Base-by-base conservation (phyloP, 2,329 filamentous ascomycete genomes). In the Fusarium sp. region DNA sequence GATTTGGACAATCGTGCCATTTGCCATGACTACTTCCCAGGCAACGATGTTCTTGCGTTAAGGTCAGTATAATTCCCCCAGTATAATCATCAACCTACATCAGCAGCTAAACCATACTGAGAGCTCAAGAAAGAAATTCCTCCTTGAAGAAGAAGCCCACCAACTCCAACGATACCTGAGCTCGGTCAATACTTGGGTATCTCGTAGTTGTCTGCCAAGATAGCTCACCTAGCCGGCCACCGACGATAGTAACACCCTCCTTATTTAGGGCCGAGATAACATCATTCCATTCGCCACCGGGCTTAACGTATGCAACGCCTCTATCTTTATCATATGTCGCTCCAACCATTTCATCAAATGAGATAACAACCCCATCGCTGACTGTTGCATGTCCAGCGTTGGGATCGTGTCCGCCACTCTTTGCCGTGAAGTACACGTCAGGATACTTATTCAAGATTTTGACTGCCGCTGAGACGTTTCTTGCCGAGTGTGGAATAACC, bases 201-300 rank as follows among this genome's bases (percentile, higher is more conserved):
- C 16, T 23, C 16, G 1, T 28, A 23, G 8, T 6, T 6, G 4
- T n/a, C n/a, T n/a, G 7, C 9, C 15, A 10, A 2, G 13, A 7
- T 8, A 1, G 18, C 60, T 47, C 8, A 15, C 65, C 65, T 0
- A 68, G 16, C 3, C 65, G 53, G 1, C 65, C 65, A 2, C 65
- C 65, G 7, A 16, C 60, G 0, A 68, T 47, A 1, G 65, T 11
- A 27, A 68, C 60, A 1, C 65, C 65, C 0, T 69, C 10, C 1
- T 68, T 18, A 1, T 60, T n/a, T 0, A 68, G 18, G 0, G 11
- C 6, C 1, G 53, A 61, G 1, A 68, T 68, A 18, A 68, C 65
- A 16, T 68, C 60, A 23, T 68, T 68, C 65, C 65, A 68, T 23
- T 68, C 65, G 11, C 65, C 65, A 0, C 65, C 65, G 2, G 65